These are phyloP conservation scores for Mycena filopes DNA, from an alignment of 768 basidiomycete genomes.

Conservation along the genomic window DNA sequence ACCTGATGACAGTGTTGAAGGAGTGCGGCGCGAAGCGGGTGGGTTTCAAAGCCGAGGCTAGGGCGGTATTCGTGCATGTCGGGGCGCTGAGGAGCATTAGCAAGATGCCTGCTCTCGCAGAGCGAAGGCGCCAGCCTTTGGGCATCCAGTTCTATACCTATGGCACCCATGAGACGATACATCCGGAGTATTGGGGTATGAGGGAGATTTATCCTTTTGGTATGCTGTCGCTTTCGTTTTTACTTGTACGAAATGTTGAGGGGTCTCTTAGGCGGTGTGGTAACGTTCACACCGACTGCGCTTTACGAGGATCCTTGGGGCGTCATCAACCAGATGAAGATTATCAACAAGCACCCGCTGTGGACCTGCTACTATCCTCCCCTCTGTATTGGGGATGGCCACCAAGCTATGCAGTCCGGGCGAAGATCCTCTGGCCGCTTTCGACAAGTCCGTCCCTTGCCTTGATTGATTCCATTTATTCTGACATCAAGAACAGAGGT, in stretches of 20 bases:
- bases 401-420: constrained; percentile 50
- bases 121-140: constrained; percentile 54
- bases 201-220: constrained; percentile 76
- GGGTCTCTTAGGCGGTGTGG: constrained; percentile 67
- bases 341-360: constrained; percentile 67
- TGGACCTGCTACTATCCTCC: constrained; percentile 78
- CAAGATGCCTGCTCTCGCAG: constrained; percentile 59
- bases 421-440: constrained; percentile 52
- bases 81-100: constrained; percentile 62
- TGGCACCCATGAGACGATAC: constrained; percentile 67
- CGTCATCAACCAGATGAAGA: constrained; percentile 57
- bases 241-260: background rate
- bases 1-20: constrained; percentile 57
- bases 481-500: constrained; percentile 42
- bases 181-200: constrained; percentile 67
- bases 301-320: constrained; percentile 64
- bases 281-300: constrained; percentile 75
- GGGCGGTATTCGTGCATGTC: constrained; percentile 75
- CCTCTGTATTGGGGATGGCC: constrained; percentile 69
- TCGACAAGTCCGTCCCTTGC: constrained; percentile 49
- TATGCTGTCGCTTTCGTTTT: constrained; percentile 44
- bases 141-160: constrained; percentile 73
- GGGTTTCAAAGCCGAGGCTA: constrained; percentile 50
- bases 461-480: background rate
- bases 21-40: constrained; percentile 53